Percentiles rank a stretch among this genome's conserved stretches.
These are phyloP conservation scores for Albifimbria verrucaria DNA, from an alignment of 2,329 filamentous ascomycete species.

Conservation along the genomic window DNA sequence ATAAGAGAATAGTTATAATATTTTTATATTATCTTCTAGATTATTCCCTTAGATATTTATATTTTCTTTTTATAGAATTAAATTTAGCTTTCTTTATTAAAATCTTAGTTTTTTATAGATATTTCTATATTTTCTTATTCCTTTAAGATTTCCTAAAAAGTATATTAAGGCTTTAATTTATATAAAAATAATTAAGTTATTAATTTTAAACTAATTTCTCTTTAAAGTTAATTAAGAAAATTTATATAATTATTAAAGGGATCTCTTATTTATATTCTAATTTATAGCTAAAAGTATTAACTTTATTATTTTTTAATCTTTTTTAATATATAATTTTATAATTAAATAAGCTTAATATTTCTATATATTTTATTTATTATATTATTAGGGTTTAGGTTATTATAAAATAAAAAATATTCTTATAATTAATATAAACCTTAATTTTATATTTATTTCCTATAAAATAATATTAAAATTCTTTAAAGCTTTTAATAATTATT, in stretches of 20 bases:
- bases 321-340: neutral
- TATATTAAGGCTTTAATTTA: neutral
- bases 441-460: too few relatives aligned
- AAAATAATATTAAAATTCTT: too few relatives aligned
- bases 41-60: neutral
- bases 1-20: neutral
- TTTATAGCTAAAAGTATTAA: too few relatives aligned
- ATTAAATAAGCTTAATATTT: neutral
- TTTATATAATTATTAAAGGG: conserved; percentile 1
- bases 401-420: neutral
- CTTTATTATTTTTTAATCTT: neutral
- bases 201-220: neutral
- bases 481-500: too few relatives aligned
- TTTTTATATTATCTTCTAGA: neutral
- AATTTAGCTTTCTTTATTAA: neutral
- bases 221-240: neutral
- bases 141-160: neutral
- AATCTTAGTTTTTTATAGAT: neutral
- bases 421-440: neutral
- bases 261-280: too few relatives aligned
- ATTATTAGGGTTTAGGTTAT: neutral
- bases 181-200: too few relatives aligned
- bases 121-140: neutral
- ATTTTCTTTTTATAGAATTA: neutral
- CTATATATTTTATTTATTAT: neutral